Evolutionary conservation across 345 rosid genomes (phyloP).

Genomic region (Pugionium cornutum): DNA sequence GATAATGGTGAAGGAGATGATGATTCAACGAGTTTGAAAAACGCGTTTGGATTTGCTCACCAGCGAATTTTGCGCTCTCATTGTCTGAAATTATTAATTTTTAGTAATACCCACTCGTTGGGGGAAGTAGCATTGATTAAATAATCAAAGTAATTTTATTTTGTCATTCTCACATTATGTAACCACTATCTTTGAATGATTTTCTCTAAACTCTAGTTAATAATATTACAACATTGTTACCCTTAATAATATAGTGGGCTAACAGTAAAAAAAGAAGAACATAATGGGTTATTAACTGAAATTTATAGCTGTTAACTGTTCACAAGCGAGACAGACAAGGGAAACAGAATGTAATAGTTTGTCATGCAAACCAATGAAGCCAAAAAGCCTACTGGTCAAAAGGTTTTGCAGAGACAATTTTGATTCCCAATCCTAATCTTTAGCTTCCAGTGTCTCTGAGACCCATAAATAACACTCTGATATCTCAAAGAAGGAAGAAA

Average conservation of each 20-base stretch:
- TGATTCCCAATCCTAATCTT: conserved; percentile 19
- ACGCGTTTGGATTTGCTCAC: conserved; percentile 34
- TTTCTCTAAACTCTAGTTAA: not conserved
- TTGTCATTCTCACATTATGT: not conserved
- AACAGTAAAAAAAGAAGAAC: not conserved
- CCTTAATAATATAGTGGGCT: not conserved
- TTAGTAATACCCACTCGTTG: conserved; percentile 15
- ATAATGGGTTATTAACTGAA: conserved; percentile 23
- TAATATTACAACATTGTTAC: not conserved
- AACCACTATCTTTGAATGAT: not conserved
- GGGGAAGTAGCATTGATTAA: not conserved
- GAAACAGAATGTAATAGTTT: conserved; percentile 21
- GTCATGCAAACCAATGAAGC: conserved; percentile 33
- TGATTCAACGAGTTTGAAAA: conserved; percentile 22
- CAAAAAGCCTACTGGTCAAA: conserved; percentile 25
- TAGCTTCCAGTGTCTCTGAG: conserved; percentile 13
- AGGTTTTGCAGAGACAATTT: not conserved
- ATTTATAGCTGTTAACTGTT: conserved; percentile 22
- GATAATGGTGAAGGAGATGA: conserved; percentile 31
- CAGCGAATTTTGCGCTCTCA: conserved; percentile 27
- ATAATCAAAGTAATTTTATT: conserved; percentile 2
- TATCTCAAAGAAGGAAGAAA: conserved; percentile 20
- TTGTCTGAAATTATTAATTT: conserved; percentile 24
- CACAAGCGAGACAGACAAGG: not conserved
- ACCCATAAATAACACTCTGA: conserved; percentile 14